phyloP scores from a whole-genome alignment of 2,329 filamentous ascomycete genomes.

The Penicillium fuscoglaucum region DNA sequence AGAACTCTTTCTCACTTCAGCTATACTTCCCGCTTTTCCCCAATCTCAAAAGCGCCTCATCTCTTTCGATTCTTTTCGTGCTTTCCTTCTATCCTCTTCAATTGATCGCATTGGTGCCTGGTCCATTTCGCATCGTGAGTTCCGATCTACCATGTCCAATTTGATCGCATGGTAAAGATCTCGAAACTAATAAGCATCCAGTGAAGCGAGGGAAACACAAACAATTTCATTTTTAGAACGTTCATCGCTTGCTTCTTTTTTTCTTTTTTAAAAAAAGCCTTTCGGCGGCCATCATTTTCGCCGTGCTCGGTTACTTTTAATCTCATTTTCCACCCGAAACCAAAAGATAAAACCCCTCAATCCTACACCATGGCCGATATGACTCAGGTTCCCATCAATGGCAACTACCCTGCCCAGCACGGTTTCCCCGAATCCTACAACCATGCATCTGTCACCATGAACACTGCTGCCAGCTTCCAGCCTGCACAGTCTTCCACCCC shows the following conservation, averaged over 20 bases:
- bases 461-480: constrained; percentile 41
- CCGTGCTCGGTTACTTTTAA: constrained; percentile 19
- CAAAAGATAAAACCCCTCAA: constrained; percentile 14
- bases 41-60: constrained; percentile 15
- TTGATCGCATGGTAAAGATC: constrained; percentile 5
- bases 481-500: constrained; percentile 43
- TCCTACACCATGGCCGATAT: constrained; percentile 42
- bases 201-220: constrained; percentile 25
- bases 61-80: constrained; percentile 15
- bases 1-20: constrained; percentile 27
- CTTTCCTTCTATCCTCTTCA: constrained; percentile 15
- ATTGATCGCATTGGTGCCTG: constrained; percentile 25
- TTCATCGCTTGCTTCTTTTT: constrained; percentile 1
- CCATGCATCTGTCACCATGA: constrained; percentile 35
- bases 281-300: constrained; percentile 8
- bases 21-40: constrained; percentile 25
- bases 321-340: constrained; percentile 15
- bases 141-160: constrained; percentile 8
- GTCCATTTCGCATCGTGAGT: constrained; percentile 36
- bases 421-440: constrained; percentile 42
- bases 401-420: constrained; percentile 44
- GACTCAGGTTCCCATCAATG: constrained; percentile 44
- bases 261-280: constrained; percentile 6
- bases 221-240: constrained; percentile 24
- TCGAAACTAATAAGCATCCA: constrained; percentile 23